Evolutionary conservation across 2,329 filamentous ascomycete species (phyloP), one percentile per base, ranked within the genome.

Genomic region (Colletotrichum navitas): DNA sequence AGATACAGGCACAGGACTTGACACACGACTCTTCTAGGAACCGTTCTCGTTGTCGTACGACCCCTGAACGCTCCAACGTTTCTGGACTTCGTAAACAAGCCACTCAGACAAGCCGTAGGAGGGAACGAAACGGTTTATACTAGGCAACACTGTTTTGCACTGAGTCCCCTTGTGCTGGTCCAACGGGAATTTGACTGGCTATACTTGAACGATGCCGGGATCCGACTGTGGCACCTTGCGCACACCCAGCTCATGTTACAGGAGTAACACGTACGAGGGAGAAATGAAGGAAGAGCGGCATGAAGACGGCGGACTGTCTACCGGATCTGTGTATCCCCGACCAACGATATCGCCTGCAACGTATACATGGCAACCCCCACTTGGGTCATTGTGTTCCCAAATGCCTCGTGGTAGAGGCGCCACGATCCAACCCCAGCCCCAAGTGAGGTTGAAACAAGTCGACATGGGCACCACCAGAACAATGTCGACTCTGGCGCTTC

Each of bases 391-490:
- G 64, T 71, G 52, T 24, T 32, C 29, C 41, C n/a, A 41, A 55
- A 47, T 59, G 68, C 68, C 68, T 71, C 68, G 68, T 71, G 68
- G 68, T 63, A 45, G 64, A 63, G n/a, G 56, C n/a, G 64, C 51
- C 51, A 59, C 24, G 39, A 47, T 52, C 21, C 34, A 36, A 54
- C 61, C 26, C 49, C n/a, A 32, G 36, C 36, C 26, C 29, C n/a
- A 3, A 45, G 11, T 24, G 36, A 41, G 45, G 24, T 52, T 24
- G 47, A 51, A 52, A 63, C 45, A 63, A 21, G 36, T 52, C 24
- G 32, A 2, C n/a, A 52, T 18, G 47, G 24, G 45, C 7, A 18
- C 36, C 39, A 45, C 49, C 8, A 18, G 26, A 26, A 55, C 18
- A 26, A 3, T n/a, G 26, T 5, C n/a, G 14, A 41, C 45, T 41